A percentile compares a stretch with the other conserved stretches of the same genome.
Conservation (phyloP, 73 alveolate genomes). For the Paramecium sonneborni region DNA sequence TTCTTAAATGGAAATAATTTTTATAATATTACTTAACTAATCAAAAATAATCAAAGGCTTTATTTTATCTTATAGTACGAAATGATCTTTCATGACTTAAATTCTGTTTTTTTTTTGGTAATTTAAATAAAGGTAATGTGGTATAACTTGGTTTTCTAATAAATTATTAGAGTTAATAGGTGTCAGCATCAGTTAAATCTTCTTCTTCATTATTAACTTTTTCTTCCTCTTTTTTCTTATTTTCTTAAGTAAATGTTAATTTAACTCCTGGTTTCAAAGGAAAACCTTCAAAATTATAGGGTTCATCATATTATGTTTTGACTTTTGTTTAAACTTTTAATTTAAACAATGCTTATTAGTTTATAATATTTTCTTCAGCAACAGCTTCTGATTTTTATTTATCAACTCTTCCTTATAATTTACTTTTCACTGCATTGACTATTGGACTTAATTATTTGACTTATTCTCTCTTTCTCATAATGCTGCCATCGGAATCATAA, state of each 20-base stretch:
- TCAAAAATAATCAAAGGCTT: neutral
- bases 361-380: neutral
- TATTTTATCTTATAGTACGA: neutral
- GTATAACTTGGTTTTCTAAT: neutral
- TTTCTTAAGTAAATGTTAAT: neutral
- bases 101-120: neutral
- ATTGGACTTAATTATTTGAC: constrained; percentile 11
- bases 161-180: neutral
- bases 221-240: neutral
- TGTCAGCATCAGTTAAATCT: neutral
- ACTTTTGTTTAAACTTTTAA: neutral
- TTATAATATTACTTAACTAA: neutral
- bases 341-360: neutral
- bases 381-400: neutral
- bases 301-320: constrained; percentile 18
- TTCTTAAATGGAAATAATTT: neutral
- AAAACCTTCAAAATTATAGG: constrained; percentile 8
- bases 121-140: neutral
- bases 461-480: constrained; percentile 27
- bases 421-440: neutral
- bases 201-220: neutral
- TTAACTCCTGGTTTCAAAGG: neutral
- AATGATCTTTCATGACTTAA: neutral
- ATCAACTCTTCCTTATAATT: neutral
- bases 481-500: constrained; percentile 6